Base-by-base conservation (phyloP, 805 yeast genomes). In the Saccharomycopsis babjevae region DNA sequence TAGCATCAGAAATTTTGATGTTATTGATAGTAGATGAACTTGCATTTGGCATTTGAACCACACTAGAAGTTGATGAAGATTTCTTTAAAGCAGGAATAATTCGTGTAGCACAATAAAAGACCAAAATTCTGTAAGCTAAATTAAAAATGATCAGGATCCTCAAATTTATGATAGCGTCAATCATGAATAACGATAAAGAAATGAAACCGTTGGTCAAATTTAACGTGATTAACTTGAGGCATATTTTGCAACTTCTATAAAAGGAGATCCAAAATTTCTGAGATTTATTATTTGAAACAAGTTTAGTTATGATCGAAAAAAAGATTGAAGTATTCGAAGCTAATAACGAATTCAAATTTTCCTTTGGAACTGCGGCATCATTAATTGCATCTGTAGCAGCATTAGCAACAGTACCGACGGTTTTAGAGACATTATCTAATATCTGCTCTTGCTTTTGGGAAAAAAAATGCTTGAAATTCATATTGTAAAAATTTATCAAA, bases 71-170 rank as follows among this genome's bases (percentile, higher is more conserved):
- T 2, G n/a, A 3, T 7, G 52, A 20, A 11, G 61, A 58, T 39
- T 40, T 39, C 22, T 63, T 58, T 28, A 88, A 73, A 11, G 86
- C 83, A 1, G 99, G 99, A 22, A 94, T 89, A 64, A 94, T 91
- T 69, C 96, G 86, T 16, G 97, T 89, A 1, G 98, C 97, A 1
- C 97, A 90, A 70, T 84, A 85, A 68, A 93, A 90, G 11, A 92
- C 96, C 4, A 88, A 79, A 22, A 93, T 83, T 67, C 99, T 80
- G 69, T 89, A 93, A 1, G 91, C 89, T 67, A 94, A 76, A 66
- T 91, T 91, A 30, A 91, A 78, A 32, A 89, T 74, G 28, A 94
- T 85, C 6, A 96, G 88, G 8, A 96, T 83, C 0, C 96, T 86
- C 59, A 91, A 76, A 36, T 92, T 88, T 38, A 79, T 76, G 50